Conservation (phyloP, 2,329 filamentous ascomycete genomes). For the Alternaria sp. region DNA sequence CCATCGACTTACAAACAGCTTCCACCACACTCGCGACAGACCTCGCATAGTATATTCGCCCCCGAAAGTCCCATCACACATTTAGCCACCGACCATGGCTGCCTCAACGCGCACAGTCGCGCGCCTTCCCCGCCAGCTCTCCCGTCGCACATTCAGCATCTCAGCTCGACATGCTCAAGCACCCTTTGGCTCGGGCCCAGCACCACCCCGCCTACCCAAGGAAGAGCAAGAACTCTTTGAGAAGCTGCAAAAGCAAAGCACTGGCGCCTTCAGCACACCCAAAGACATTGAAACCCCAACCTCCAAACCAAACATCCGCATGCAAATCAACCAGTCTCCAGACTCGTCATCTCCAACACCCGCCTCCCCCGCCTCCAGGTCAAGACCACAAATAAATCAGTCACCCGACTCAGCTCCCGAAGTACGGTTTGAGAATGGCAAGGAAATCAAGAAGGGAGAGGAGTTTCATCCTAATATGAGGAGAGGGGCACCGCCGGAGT, state of each 20-base stretch:
- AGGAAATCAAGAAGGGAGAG: constrained; percentile 65
- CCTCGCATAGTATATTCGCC: background rate
- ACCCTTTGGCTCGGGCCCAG: constrained; percentile 60
- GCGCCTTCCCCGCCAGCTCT: constrained; percentile 39
- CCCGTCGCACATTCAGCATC: constrained; percentile 29
- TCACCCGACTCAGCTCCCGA: constrained; percentile 16
- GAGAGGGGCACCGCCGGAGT: constrained; percentile 85
- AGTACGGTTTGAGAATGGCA: constrained; percentile 25
- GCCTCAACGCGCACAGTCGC: constrained; percentile 28
- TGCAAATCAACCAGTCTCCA: constrained; percentile 47
- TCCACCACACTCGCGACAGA: background rate
- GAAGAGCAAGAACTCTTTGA: constrained; percentile 92
- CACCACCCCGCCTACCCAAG: constrained; percentile 86
- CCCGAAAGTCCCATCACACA: background rate
- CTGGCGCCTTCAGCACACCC: constrained; percentile 77
- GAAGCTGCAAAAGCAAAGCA: constrained; percentile 79
- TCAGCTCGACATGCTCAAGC: constrained; percentile 19
- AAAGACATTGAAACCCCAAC: constrained; percentile 41
- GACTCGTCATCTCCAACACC: constrained; percentile 16
- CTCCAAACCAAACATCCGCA: constrained; percentile 28
- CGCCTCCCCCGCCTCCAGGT: constrained; percentile 2
- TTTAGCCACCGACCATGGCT: background rate
- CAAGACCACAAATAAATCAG: constrained; percentile 20
- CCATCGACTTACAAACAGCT: constrained; percentile 10
- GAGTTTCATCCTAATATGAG: constrained; percentile 75